Evolutionary conservation across 129 eudicot species (phyloP), one percentile per base, ranked within the genome.

Genomic region (Flaveria ramosissima): DNA sequence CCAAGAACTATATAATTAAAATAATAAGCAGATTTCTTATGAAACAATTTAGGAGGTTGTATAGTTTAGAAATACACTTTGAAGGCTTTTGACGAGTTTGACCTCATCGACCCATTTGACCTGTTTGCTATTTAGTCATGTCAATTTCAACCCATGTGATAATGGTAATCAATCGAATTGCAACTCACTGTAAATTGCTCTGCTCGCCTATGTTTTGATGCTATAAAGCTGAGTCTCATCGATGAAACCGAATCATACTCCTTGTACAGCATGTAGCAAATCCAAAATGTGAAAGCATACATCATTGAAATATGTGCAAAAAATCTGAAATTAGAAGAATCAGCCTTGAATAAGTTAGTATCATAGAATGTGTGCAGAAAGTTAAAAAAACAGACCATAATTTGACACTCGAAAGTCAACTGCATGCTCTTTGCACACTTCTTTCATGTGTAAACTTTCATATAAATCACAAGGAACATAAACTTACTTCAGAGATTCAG

Each of bases 121-220:
- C n/a, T 17, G 17, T 61, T 59, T 61, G 69, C 43, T 15, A 36
- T 66, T 39, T 16, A 39, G 50, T 39, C 71, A 39, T 36, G 26
- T 20, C 43, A 4, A 51, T 16, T 74, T 60, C 8, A 9, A 77
- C 74, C 56, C 3, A 12, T 30, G 41, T 55, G 43, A 51, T 3
- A 12, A 62, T 12, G 46, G 8, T 30, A 48, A 21, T 17, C 57
- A 53, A 80, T 55, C 56, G 48, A 61, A 50, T 50, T 14, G 15
- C 36, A 62, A 83, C 99, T 86, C 82, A 95, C 99, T 17, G 99
- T 91, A 76, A 86, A 95, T 73, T 95, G 99, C 74, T 91, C 99
- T 1, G 92, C 92, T 36, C 94, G 97, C 81, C 88, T 88, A 75
- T 70, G 73, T 78, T 92, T 85, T 9, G 97, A 89, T 86, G 99